These are phyloP conservation scores for Sclerotinia borealis DNA, from an alignment of 2,329 filamentous ascomycete species.

Conservation along the genomic window DNA sequence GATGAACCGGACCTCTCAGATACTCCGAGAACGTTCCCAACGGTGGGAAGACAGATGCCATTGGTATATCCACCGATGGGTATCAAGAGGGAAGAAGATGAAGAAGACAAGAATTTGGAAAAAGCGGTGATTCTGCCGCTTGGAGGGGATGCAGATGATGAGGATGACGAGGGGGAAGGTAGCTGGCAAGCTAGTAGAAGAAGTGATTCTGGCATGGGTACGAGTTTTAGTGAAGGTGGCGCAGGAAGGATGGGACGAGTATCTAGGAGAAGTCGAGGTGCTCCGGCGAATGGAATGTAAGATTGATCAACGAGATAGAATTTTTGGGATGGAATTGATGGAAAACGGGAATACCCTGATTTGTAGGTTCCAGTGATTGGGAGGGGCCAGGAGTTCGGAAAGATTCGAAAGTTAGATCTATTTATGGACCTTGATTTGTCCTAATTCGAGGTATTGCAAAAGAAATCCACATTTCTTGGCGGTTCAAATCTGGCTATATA, in stretches of 20 bases:
- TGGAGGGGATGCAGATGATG: constrained; percentile 43
- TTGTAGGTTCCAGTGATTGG: not conserved
- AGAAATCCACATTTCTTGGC: not conserved
- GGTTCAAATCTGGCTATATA: no score
- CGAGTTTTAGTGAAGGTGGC: constrained; percentile 43
- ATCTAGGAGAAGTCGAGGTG: constrained; percentile 19
- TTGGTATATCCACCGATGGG: constrained; percentile 36
- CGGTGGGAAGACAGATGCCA: constrained; percentile 37
- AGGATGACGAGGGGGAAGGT: constrained; percentile 41
- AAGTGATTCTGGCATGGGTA: constrained; percentile 47
- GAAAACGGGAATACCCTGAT: not conserved
- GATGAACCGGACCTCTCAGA: constrained; percentile 37
- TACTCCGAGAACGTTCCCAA: constrained; percentile 40
- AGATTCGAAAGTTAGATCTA: not conserved
- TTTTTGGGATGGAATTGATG: not conserved
- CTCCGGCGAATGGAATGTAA: not conserved
- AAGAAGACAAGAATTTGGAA: constrained; percentile 25
- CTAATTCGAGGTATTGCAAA: no score
- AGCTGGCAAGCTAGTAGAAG: constrained; percentile 26
- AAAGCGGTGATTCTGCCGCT: constrained; percentile 27
- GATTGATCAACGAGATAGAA: not conserved
- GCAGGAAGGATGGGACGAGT: constrained; percentile 16
- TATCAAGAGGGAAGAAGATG: constrained; percentile 29
- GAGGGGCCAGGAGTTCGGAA: not conserved
- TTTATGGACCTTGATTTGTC: not conserved